Percentiles rank a stretch among this genome's conserved stretches.
phyloP scores from a whole-genome alignment of 441 rosid species.

The Brassica hybrid region DNA sequence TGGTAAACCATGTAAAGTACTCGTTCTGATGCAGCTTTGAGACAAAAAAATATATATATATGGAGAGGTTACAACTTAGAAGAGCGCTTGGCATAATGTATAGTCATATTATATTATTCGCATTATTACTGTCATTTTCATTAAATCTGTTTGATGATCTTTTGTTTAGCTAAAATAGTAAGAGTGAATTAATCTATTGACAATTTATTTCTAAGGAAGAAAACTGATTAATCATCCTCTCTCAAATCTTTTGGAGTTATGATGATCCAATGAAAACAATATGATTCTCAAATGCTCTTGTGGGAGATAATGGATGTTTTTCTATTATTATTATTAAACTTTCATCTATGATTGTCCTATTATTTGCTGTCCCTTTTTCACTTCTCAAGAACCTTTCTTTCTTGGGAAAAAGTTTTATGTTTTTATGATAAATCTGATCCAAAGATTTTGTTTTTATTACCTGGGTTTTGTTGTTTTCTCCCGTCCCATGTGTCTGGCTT shows the following conservation, averaged over 20 bases:
- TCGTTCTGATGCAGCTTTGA: background rate
- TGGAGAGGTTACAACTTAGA: background rate
- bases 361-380: conserved; percentile 27
- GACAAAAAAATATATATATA: background rate
- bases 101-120: background rate
- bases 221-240: background rate
- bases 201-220: no score
- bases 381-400: background rate
- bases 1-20: background rate
- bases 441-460: conserved; percentile 10
- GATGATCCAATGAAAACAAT: background rate
- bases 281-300: conserved; percentile 15
- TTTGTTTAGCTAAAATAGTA: background rate
- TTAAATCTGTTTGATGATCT: background rate
- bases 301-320: conserved; percentile 4
- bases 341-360: conserved; percentile 31
- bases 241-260: background rate
- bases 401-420: background rate
- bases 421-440: conserved; percentile 9
- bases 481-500: conserved; percentile 1
- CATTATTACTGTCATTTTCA: background rate
- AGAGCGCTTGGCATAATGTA: no score
- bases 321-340: background rate
- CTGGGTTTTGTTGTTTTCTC: background rate
- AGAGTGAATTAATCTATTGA: no score